Conservation (phyloP, 2,329 filamentous ascomycete species). For the Ceratocystis variospora region DNA sequence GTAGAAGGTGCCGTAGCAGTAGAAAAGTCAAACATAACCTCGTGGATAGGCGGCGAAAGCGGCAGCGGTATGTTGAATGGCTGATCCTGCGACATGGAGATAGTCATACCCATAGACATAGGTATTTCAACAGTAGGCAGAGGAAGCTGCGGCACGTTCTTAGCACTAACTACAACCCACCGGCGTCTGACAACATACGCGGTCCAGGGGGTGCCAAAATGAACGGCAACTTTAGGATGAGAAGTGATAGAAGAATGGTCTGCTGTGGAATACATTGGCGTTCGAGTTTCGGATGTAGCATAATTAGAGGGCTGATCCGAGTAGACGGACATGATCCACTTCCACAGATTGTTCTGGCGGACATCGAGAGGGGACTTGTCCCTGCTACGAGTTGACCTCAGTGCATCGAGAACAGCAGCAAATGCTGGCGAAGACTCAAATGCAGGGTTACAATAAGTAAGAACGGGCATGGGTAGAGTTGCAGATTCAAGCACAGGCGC, state of each 20-base stretch:
- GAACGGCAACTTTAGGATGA: slow-evolving; percentile 19
- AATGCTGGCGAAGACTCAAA: slow-evolving; percentile 24
- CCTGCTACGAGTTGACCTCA: neutral
- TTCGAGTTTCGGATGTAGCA: neutral
- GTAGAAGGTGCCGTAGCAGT: neutral
- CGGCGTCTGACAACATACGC: slow-evolving; percentile 25
- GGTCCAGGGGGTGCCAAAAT: slow-evolving; percentile 29
- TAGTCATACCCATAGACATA: slow-evolving; percentile 9
- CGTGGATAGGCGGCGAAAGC: slow-evolving; percentile 12
- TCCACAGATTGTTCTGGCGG: slow-evolving; percentile 28
- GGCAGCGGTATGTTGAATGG: slow-evolving; percentile 7
- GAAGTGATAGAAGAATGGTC: slow-evolving; percentile 20
- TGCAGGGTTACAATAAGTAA: slow-evolving; percentile 29
- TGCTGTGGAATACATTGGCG: neutral
- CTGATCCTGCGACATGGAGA: slow-evolving; percentile 5
- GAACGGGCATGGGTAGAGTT: neutral
- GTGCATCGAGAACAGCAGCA: slow-evolving; percentile 24
- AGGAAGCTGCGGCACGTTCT: slow-evolving; percentile 25
- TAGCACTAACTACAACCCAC: slow-evolving; percentile 31
- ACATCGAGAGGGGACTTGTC: slow-evolving; percentile 20
- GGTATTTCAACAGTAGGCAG: slow-evolving; percentile 5
- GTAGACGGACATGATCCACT: slow-evolving; percentile 25
- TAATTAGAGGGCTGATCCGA: neutral
- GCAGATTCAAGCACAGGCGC: neutral
- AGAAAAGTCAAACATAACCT: slow-evolving; percentile 17